Base-by-base conservation (phyloP, 345 rosid species). In the Ceriops tagal region DNA sequence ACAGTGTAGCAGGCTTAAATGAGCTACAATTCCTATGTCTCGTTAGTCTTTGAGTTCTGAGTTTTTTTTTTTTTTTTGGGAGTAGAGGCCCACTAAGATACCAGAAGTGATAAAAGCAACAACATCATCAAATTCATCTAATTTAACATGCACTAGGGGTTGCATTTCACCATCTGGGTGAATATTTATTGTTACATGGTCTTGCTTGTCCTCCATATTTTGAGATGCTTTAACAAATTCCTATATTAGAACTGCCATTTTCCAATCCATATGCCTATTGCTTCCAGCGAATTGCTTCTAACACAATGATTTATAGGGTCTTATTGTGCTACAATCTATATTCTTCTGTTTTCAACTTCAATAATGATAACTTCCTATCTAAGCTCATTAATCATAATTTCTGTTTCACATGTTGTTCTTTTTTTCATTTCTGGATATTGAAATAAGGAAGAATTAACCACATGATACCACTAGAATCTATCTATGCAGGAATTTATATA, bases 331-430 rank as follows among this genome's bases (percentile, higher is more conserved):
- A 26, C 55, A 61, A 67, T 43, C 26, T 21, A 24, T 58, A 47
- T 26, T 35, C 26, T 58, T 32, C 18, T 46, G 30, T 21, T 43
- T 52, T 53, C 28, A 47, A 34, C 22, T 32, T 35, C 15, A 59
- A 59, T 72, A 62, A 69, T 62, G 63, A 62, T 32, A 31, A 69
- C 77, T 69, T 65, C 67, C 24, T 32, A 28, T 39, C 27, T 62
- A 72, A 62, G 72, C 56, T 27, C n/a, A 49, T 56, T 22, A 59
- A 64, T 56, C 16, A 69, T 64, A 0, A 71, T 59, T 65, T 21
- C 30, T 51, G 61, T 56, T 53, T 47, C 24, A 18, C 30, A 20
- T 8, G 61, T 70, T 8, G 39, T 35, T 59, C 22, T 6, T 26
- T 37, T 22, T 31, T 26, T 21, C 39, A 8, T 21, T 61, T 47